phyloP scores from a whole-genome alignment of 768 basidiomycete species.

The Lactarius hatsudake region DNA sequence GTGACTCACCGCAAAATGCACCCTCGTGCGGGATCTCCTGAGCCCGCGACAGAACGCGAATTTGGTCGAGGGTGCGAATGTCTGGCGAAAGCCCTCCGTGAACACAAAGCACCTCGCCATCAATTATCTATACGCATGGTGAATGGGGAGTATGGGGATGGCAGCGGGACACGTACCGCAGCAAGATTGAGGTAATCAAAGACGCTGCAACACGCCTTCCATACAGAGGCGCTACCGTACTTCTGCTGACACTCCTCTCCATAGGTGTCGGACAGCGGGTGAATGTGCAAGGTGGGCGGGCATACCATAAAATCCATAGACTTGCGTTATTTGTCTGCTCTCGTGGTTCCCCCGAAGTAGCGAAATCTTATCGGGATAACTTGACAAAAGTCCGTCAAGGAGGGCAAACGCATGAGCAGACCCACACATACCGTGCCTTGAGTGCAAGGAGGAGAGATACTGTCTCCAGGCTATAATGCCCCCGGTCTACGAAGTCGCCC shows the following conservation, averaged over 20 bases:
- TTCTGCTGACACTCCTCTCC: conserved; percentile 97
- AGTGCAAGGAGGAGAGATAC: conserved; percentile 84
- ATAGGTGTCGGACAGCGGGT: conserved; percentile 14
- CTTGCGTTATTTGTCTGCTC: conserved; percentile 96
- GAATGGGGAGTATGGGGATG: neutral
- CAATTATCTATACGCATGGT: conserved; percentile 70
- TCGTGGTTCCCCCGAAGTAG: conserved; percentile 95
- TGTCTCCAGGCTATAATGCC: conserved; percentile 94
- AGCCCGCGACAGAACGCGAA: conserved; percentile 87
- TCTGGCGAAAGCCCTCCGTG: conserved; percentile 97
- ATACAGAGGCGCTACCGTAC: conserved; percentile 91
- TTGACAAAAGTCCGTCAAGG: conserved; percentile 32
- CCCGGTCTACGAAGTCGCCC: conserved; percentile 98
- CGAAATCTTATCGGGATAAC: conserved; percentile 91
- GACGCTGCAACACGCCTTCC: conserved; percentile 96
- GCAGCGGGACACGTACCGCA: conserved; percentile 54
- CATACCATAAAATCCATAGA: conserved; percentile 97
- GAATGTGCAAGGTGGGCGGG: neutral
- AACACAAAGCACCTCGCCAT: conserved; percentile 88
- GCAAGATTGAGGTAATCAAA: conserved; percentile 96
- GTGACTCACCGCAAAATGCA: conserved; percentile 80
- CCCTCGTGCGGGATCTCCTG: conserved; percentile 99
- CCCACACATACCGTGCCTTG: conserved; percentile 71
- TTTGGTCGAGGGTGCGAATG: conserved; percentile 91
- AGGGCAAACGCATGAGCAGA: neutral